Percentiles rank a stretch among this genome's conserved stretches.
These are phyloP conservation scores for Saccharomyces kudriavzevii DNA, from an alignment of 805 yeast genomes.

Conservation along the genomic window DNA sequence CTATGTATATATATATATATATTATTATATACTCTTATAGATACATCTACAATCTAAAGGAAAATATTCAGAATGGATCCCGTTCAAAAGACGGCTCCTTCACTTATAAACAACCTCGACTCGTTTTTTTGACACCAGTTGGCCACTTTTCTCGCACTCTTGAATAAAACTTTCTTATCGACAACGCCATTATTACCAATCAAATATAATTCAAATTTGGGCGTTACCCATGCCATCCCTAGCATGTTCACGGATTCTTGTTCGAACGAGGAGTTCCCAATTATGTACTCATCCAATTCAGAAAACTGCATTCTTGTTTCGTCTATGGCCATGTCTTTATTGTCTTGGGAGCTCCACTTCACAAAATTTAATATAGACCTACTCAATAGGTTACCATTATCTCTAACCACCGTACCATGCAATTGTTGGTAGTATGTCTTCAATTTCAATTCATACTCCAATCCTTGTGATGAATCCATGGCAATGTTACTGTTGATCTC, in stretches of 20 bases:
- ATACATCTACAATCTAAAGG: not conserved
- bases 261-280: slow-evolving; percentile 7
- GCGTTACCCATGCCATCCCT: slow-evolving; percentile 49
- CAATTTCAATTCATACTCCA: slow-evolving; percentile 18
- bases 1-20: not conserved
- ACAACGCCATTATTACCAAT: slow-evolving; percentile 46
- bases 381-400: slow-evolving; percentile 23
- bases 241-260: slow-evolving; percentile 22
- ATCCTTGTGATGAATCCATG: slow-evolving; percentile 6
- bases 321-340: not conserved
- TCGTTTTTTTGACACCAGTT: slow-evolving; percentile 72
- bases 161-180: slow-evolving; percentile 47
- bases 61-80: too few species aligned
- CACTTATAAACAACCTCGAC: slow-evolving; percentile 60
- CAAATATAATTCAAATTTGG: slow-evolving; percentile 54
- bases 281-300: not conserved
- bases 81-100: slow-evolving; percentile 58
- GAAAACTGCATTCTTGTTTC: not conserved
- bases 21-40: not conserved
- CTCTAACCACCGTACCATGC: slow-evolving; percentile 18
- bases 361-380: slow-evolving; percentile 41
- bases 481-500: slow-evolving; percentile 10
- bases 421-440: slow-evolving; percentile 24
- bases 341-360: slow-evolving; percentile 31
- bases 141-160: slow-evolving; percentile 55